phyloP scores from a whole-genome alignment of 176 grass and related monocot genomes.

The Aechmea fasciata region DNA sequence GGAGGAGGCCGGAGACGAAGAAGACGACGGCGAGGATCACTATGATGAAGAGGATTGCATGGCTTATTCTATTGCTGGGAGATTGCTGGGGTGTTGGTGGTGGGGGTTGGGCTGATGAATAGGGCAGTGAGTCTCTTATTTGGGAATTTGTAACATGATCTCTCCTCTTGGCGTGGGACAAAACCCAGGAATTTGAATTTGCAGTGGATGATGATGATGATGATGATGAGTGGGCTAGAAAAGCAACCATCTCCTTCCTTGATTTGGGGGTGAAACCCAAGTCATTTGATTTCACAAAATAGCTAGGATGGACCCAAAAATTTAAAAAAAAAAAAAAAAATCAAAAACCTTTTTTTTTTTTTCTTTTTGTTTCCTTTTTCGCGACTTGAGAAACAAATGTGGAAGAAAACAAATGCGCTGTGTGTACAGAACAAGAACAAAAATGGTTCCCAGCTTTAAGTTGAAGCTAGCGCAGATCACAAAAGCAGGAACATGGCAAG shows the following conservation, averaged over 20 bases:
- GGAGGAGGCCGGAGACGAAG: constrained; percentile 60
- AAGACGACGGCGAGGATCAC: constrained; percentile 77
- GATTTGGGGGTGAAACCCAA: constrained; percentile 8
- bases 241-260: constrained; percentile 28
- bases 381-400: no score
- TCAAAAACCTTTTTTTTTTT: background rate
- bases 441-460: no score
- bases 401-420: no score
- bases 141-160: constrained; percentile 11
- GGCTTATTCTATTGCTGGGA: constrained; percentile 42
- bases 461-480: no score
- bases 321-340: background rate
- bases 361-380: no score
- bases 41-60: constrained; percentile 72
- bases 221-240: constrained; percentile 2
- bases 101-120: constrained; percentile 17
- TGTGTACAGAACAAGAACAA: no score
- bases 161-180: constrained; percentile 4
- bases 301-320: background rate
- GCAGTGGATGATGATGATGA: constrained; percentile 8
- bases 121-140: constrained; percentile 18
- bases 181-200: constrained; percentile 11
- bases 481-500: no score
- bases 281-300: constrained; percentile 30
- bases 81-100: constrained; percentile 25